A percentile compares a stretch with the other conserved stretches of the same genome.
These are phyloP conservation scores for Lyophyllum atratum DNA, from an alignment of 768 basidiomycete genomes.

Conservation along the genomic window DNA sequence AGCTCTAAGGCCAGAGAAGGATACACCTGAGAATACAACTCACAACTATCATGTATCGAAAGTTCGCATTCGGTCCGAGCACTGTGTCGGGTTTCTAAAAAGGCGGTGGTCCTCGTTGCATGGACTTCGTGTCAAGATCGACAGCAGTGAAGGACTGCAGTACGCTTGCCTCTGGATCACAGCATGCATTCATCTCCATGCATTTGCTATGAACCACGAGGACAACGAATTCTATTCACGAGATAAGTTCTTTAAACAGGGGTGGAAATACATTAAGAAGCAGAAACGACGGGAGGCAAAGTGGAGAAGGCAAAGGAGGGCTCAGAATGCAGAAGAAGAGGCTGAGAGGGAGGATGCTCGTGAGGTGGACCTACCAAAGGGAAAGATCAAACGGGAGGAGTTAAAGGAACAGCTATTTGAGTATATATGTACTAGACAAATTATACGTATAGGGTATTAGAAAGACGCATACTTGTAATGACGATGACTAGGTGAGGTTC, in stretches of 20 bases:
- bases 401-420: conserved; percentile 18
- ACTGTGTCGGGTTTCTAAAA: conserved; percentile 30
- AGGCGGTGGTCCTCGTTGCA: conserved; percentile 27
- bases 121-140: conserved; percentile 25
- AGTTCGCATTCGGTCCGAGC: conserved; percentile 30
- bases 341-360: conserved; percentile 3
- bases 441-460: background rate
- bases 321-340: background rate
- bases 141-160: conserved; percentile 11
- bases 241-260: background rate
- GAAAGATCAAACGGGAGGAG: conserved; percentile 22
- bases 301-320: conserved; percentile 3
- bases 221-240: background rate
- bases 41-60: conserved; percentile 27
- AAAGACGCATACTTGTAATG: background rate
- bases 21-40: conserved; percentile 14
- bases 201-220: conserved; percentile 27
- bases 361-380: conserved; percentile 14
- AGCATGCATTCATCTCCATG: conserved; percentile 31
- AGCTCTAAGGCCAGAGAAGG: conserved; percentile 27
- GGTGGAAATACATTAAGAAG: background rate
- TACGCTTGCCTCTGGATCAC: conserved; percentile 28
- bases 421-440: background rate
- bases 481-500: background rate
- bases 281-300: conserved; percentile 4